These are phyloP conservation scores for Phytopythium chamaehyphon DNA, from an alignment of 352 stramenopile species.

Conservation along the genomic window DNA sequence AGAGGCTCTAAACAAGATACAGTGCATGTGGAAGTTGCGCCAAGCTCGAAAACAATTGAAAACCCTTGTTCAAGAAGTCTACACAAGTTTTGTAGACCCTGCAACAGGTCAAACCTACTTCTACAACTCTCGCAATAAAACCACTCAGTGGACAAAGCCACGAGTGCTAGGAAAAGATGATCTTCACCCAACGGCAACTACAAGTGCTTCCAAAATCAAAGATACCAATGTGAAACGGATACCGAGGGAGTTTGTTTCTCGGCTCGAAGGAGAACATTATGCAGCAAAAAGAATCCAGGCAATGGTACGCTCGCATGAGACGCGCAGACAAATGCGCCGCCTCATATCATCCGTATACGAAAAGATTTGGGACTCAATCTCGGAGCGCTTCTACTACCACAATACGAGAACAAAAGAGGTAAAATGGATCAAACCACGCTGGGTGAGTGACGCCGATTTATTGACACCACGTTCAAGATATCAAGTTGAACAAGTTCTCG, in stretches of 20 bases:
- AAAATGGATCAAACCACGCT: conserved; percentile 63
- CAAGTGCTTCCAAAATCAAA: conserved; percentile 6
- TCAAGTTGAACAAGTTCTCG: too few species aligned
- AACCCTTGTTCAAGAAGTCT: conserved; percentile 52
- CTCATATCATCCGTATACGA: conserved; percentile 74
- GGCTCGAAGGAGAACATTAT: conserved; percentile 19
- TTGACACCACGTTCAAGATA: conserved; percentile 43
- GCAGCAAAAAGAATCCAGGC: conserved; percentile 45
- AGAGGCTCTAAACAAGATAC: conserved; percentile 61
- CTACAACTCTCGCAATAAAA: conserved; percentile 70
- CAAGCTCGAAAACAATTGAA: conserved; percentile 67
- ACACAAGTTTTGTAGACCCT: conserved; percentile 55
- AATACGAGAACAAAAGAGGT: conserved; percentile 68
- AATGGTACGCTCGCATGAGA: conserved; percentile 48
- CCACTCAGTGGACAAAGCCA: conserved; percentile 67
- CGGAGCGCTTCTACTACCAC: conserved; percentile 70
- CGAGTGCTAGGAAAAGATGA: conserved; percentile 28
- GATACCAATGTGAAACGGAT: not conserved
- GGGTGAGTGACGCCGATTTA: conserved; percentile 62
- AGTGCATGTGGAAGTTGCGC: conserved; percentile 71
- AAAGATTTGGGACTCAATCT: conserved; percentile 65
- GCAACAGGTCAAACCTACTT: conserved; percentile 67
- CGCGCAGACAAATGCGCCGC: conserved; percentile 43
- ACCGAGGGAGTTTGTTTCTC: conserved; percentile 12
- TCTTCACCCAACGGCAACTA: conserved; percentile 3